Percentiles rank a stretch among this genome's conserved stretches.
phyloP scores from a whole-genome alignment of 129 eudicot species.

The Centrapalus pauciflorus region DNA sequence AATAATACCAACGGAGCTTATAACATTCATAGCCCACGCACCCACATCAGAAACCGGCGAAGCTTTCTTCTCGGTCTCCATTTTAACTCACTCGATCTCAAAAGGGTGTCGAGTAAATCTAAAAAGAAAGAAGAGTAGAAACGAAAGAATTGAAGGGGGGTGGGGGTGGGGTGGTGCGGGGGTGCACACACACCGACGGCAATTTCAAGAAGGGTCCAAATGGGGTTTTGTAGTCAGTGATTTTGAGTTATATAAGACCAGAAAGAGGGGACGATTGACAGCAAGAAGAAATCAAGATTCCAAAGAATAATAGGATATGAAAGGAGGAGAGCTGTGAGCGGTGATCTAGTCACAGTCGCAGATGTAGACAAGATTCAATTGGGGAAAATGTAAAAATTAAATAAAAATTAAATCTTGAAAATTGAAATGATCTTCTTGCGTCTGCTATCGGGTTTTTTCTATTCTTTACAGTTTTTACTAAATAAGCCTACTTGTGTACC shows the following conservation, averaged over 20 bases:
- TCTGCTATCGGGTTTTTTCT: background rate
- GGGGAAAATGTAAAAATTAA: background rate
- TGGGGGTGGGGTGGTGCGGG: background rate
- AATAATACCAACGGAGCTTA: constrained; percentile 85
- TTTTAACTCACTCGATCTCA: constrained; percentile 19
- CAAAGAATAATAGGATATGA: background rate
- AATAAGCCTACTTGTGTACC: background rate
- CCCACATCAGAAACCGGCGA: constrained; percentile 73
- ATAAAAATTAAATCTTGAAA: background rate
- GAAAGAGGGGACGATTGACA: constrained; percentile 23
- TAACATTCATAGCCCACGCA: constrained; percentile 91
- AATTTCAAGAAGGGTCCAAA: constrained; percentile 18
- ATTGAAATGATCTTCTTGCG: background rate
- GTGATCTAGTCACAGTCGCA: constrained; percentile 8
- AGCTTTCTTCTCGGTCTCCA: constrained; percentile 68
- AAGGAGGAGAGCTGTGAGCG: constrained; percentile 6
- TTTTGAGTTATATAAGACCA: background rate
- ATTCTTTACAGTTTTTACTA: background rate
- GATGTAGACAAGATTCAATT: constrained; percentile 26
- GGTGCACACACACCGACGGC: constrained; percentile 22
- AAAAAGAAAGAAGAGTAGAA: background rate
- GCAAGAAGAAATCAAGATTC: constrained; percentile 24
- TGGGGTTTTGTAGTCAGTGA: background rate
- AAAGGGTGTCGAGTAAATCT: constrained; percentile 4
- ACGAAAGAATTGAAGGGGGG: background rate